Evolutionary conservation across 2,329 filamentous ascomycete genomes (phyloP).

Genomic region (Apiospora hydei): DNA sequence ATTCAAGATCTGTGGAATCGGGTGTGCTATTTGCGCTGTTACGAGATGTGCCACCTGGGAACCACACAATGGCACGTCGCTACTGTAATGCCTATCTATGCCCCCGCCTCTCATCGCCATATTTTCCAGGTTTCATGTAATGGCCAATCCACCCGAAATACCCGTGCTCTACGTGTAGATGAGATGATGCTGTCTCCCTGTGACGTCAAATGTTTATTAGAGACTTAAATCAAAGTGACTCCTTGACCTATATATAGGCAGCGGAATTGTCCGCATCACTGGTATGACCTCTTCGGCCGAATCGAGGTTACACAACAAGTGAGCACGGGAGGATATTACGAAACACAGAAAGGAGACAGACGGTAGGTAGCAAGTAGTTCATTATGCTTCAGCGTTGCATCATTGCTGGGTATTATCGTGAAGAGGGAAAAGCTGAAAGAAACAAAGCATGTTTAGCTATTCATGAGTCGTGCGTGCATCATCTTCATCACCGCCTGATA

Average conservation of each 20-base stretch:
- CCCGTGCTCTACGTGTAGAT: background rate
- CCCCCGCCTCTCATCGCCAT: background rate
- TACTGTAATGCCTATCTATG: background rate
- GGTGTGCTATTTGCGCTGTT: background rate
- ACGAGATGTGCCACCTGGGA: background rate
- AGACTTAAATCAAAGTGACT: background rate
- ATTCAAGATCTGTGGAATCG: background rate
- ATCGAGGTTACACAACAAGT: background rate
- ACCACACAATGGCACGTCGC: background rate
- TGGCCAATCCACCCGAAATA: background rate
- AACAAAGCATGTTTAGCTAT: background rate
- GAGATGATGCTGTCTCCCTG: background rate
- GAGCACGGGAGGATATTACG: background rate
- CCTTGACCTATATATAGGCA: background rate
- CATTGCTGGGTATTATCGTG: background rate
- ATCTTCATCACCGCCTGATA: constrained; percentile 24
- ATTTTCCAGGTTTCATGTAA: background rate
- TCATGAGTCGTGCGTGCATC: constrained; percentile 2
- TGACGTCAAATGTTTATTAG: background rate
- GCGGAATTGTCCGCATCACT: background rate
- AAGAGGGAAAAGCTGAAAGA: background rate
- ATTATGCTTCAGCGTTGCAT: background rate
- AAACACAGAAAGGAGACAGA: background rate
- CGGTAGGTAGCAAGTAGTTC: background rate
- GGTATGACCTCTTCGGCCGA: background rate